Percentiles rank a stretch among this genome's conserved stretches.
These are phyloP conservation scores for Candida krabiensis DNA, from an alignment of 805 yeast species.

Conservation along the genomic window DNA sequence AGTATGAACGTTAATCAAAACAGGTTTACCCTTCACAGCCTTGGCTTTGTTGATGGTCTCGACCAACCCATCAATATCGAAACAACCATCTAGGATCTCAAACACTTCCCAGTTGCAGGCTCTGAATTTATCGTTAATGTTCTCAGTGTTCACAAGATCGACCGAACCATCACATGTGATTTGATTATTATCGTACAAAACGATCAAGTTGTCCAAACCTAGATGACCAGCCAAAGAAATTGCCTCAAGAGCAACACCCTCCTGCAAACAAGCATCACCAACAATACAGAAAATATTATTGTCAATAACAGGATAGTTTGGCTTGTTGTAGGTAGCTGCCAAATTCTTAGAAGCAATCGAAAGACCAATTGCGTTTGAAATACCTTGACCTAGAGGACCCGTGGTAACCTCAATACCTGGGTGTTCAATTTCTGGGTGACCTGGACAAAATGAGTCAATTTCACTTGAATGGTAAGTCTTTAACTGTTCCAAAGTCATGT, in stretches of 20 bases:
- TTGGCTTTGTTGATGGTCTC: constrained; percentile 80
- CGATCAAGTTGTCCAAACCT: constrained; percentile 85
- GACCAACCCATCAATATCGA: constrained; percentile 65
- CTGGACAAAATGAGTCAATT: constrained; percentile 86
- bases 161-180: constrained; percentile 95
- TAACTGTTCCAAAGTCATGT: constrained; percentile 72
- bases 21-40: constrained; percentile 72
- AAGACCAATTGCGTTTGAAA: constrained; percentile 89
- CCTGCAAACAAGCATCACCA: constrained; percentile 97
- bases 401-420: constrained; percentile 96
- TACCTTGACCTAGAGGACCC: constrained; percentile 98
- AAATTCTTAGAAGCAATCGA: constrained; percentile 89
- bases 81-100: constrained; percentile 74
- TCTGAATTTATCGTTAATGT: constrained; percentile 77
- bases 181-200: constrained; percentile 92
- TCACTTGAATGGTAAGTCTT: constrained; percentile 73
- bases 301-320: constrained; percentile 67
- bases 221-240: constrained; percentile 37
- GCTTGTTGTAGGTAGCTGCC: constrained; percentile 91
- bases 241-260: constrained; percentile 94
- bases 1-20: constrained; percentile 82
- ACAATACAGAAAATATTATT: constrained; percentile 72
- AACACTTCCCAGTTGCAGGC: constrained; percentile 92
- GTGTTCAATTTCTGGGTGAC: constrained; percentile 91
- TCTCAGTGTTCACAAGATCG: constrained; percentile 86